Percentiles rank a stretch among this genome's conserved stretches.
These are phyloP conservation scores for Poteriospumella lacustris DNA, from an alignment of 108 stramenopile species.

Conservation along the genomic window DNA sequence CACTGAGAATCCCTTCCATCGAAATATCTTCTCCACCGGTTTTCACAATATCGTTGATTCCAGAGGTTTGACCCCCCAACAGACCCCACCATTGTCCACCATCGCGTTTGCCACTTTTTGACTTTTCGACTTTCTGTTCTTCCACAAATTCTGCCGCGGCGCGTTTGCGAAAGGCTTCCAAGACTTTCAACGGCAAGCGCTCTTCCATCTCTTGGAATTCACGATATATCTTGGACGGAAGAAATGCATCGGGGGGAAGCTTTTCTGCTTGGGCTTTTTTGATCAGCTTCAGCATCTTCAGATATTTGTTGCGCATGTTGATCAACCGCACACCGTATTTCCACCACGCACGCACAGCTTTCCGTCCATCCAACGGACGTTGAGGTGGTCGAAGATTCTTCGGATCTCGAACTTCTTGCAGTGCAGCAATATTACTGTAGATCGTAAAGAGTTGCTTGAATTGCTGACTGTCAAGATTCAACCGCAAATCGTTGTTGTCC, in stretches of 20 bases:
- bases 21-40: background rate
- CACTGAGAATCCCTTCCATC: background rate
- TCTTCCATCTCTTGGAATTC: background rate
- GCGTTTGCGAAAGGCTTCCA: background rate
- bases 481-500: background rate
- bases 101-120: background rate
- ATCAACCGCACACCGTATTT: background rate
- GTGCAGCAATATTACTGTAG: background rate
- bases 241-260: background rate
- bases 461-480: constrained; percentile 11
- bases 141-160: background rate
- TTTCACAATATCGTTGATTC: no score
- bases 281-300: background rate
- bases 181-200: background rate
- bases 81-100: background rate
- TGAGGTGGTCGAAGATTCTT: background rate
- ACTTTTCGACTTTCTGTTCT: background rate
- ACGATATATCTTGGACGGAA: background rate
- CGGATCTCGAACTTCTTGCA: background rate
- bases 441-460: constrained; percentile 4
- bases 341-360: background rate
- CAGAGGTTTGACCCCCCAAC: background rate
- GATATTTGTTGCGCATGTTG: background rate
- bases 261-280: background rate
- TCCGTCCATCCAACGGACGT: background rate